Evolutionary conservation across 139 green algal genomes (phyloP).

Genomic region (Ettlia oleoabundans): DNA sequence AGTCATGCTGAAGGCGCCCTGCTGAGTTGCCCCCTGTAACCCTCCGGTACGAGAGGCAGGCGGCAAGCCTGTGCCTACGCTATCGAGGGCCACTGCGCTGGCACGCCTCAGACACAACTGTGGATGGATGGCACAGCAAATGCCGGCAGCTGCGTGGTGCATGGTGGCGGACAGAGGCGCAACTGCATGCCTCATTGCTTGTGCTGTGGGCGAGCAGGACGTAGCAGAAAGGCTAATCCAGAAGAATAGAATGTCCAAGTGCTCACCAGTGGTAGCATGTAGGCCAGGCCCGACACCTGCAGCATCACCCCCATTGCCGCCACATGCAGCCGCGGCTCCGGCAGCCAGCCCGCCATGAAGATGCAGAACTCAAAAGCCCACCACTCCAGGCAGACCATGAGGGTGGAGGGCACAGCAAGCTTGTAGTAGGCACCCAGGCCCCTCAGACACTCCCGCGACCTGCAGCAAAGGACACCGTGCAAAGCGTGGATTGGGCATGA

Average conservation of each 20-base stretch:
- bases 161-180: too few species aligned
- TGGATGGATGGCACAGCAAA: too few species aligned
- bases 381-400: constrained; percentile 83
- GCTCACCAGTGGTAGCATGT: constrained; percentile 64
- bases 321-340: constrained; percentile 59
- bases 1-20: neutral
- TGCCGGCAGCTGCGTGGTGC: too few species aligned
- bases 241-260: too few species aligned
- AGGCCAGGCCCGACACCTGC: constrained; percentile 72
- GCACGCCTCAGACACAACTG: too few species aligned
- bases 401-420: constrained; percentile 68
- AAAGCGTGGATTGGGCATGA: too few species aligned
- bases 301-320: constrained; percentile 80
- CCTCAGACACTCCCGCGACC: constrained; percentile 61
- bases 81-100: too few species aligned
- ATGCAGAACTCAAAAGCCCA: constrained; percentile 73
- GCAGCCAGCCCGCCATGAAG: constrained; percentile 41
- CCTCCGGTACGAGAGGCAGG: too few species aligned
- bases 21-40: neutral
- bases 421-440: constrained; percentile 70
- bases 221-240: too few species aligned
- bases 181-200: too few species aligned
- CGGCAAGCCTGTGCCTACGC: too few species aligned
- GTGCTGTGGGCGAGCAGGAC: too few species aligned
- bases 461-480: constrained; percentile 37